Evolutionary conservation across 306 rosid species (phyloP), one percentile per base, ranked within the genome.

Genomic region (Chamaecrista fasciculata): DNA sequence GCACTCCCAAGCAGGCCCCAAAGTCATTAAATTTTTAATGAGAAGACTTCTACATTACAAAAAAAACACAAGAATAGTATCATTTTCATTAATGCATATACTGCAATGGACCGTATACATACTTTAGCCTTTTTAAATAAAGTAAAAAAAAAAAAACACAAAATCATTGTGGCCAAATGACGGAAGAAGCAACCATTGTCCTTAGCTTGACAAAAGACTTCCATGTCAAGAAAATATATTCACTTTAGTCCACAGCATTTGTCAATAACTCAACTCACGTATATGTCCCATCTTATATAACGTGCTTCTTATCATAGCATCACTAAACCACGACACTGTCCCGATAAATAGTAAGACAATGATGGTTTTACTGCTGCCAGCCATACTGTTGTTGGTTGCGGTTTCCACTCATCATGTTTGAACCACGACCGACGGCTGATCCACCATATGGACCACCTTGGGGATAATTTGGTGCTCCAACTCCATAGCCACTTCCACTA

Each of bases 361-460:
- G 34, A 28, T 28, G 0, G 48, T 61, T 37, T 11, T 29, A 65
- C 28, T 72, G 67, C 36, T 62, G 50, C 50, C 67, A 62, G 23
- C 50, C 67, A 39, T 40, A 60, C 46, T 81, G 90, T 60, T 81
- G 90, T 60, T 85, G 88, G 58, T 79, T 85, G 53, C 81, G 85
- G 47, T 77, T 85, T 20, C 84, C 84, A 4, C 82, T 78, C 81
- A 76, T 66, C 49, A 75, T 67, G 48, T 82, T 84, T 5, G 76
- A 67, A 51, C 88, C 90, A 34, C 84, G 72, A 47, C 79, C 82
- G 12, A 73, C 79, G 5, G 73, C 75, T 21, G 90, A 80, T 28
- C 87, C 88, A 24, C 94, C 86, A 62, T 83, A 87, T 9, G 82
- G 75, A 25, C 74, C 79, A 47, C 66, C 66, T 60, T 85, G 90